Base-by-base conservation (phyloP, 768 basidiomycete genomes). In the Russula foetens region DNA sequence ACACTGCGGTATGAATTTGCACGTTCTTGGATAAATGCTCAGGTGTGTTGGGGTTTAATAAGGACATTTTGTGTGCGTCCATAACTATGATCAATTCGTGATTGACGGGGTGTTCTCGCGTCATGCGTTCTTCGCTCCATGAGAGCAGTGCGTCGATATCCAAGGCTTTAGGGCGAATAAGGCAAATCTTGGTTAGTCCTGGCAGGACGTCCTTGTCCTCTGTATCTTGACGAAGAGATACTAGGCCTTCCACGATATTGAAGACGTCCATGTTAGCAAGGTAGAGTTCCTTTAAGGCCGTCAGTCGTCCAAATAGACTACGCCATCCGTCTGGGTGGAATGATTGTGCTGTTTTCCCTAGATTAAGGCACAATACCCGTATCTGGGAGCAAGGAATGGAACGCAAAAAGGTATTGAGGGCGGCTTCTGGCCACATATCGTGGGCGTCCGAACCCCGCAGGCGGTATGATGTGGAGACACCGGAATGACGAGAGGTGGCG, bases 401-500 rank as follows among this genome's bases (percentile, higher is more conserved):
- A 31, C 53, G 55, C 48, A 65, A 39, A 48, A 63, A 65, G 23
- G 29, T 45, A 23, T 53, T 54, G 53, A 65, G 48, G 21, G 48
- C 64, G n/a, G 61, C 53, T 21, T 63, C 56, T 21, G 64, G 62
- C 64, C 64, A 65, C 38, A 54, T 39, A 33, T 56, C 33, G 7
- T 51, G 23, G 26, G 48, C 11, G 28, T 50, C 62, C 9, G 49
- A 24, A 38, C 47, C 44, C 15, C 57, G 61, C 23, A 59, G 48
- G 19, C 62, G 64, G 53, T 65, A 62, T 23, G 64, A 65, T 24
- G 48, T 54, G 35, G 64, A 63, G 35, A 63, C 41, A 38, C 64
- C 64, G 24, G 64, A 53, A n/a, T 58, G 52, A 35, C 53, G 64
- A 23, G 62, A 57, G n/a, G 58, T 52, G 43, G 62, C 64, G 39